Evolutionary conservation across 148 eudicot species (phyloP).

Genomic region (Heliamphora exappendiculata): DNA sequence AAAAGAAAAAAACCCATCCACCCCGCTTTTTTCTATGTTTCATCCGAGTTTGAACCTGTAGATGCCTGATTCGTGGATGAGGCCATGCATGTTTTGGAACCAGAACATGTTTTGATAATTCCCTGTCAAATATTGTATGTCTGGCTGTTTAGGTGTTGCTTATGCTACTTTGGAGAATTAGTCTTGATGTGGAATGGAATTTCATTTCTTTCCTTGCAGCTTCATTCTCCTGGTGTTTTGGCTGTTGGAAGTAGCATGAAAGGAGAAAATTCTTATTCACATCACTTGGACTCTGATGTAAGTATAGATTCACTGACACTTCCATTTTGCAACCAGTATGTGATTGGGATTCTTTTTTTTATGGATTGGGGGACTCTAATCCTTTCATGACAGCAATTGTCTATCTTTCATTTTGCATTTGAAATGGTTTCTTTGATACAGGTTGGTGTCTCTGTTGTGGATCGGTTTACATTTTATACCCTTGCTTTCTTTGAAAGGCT

Average conservation of each 20-base stretch:
- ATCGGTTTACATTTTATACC: slow-evolving; percentile 93
- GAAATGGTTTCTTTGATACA: slow-evolving; percentile 27
- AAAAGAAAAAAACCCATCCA: not conserved
- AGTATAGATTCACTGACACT: slow-evolving; percentile 19
- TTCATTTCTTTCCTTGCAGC: slow-evolving; percentile 41
- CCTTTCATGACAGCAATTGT: not conserved
- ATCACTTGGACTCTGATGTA: slow-evolving; percentile 98
- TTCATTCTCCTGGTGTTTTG: slow-evolving; percentile 94
- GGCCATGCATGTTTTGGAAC: not conserved
- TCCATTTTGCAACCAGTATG: slow-evolving; percentile 3
- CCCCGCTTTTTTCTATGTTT: not conserved
- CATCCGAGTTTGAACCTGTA: not conserved
- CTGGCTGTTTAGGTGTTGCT: not conserved
- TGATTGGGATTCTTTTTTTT: not conserved
- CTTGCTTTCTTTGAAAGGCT: slow-evolving; percentile 96
- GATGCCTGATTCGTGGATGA: not conserved
- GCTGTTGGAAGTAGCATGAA: slow-evolving; percentile 98
- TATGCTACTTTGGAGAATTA: not conserved
- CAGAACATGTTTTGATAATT: not conserved
- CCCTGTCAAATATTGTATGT: not conserved
- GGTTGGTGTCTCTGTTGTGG: slow-evolving; percentile 99
- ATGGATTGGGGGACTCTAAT: not conserved
- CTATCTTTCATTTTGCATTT: not conserved
- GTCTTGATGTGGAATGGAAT: not conserved
- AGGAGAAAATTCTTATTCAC: slow-evolving; percentile 97